Percentiles rank a stretch among this genome's conserved stretches.
phyloP scores from a whole-genome alignment of 768 basidiomycete genomes.

The Boletellus ananas region DNA sequence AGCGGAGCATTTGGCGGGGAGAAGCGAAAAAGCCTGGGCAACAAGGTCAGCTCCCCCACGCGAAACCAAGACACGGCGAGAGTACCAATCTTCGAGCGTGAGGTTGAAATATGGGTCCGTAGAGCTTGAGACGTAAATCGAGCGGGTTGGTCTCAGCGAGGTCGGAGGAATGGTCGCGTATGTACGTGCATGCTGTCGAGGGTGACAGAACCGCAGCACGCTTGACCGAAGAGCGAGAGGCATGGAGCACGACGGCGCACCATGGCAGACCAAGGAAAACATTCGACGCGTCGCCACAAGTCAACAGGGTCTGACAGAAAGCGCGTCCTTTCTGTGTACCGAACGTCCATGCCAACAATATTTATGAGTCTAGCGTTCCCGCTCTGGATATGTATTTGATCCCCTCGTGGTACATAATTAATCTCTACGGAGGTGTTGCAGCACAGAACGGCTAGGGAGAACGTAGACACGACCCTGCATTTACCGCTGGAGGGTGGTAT shows the following conservation, averaged over 20 bases:
- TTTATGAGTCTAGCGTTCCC: not conserved
- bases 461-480: not conserved
- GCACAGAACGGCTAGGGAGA: constrained; percentile 1
- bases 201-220: not conserved
- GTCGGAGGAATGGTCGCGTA: constrained; percentile 14
- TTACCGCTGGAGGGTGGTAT: constrained; percentile 81
- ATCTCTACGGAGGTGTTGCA: constrained; percentile 18
- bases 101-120: constrained; percentile 87
- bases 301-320: no score
- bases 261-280: constrained; percentile 27
- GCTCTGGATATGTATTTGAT: not conserved
- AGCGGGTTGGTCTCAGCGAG: constrained; percentile 37
- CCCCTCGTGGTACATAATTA: constrained; percentile 1
- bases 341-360: no score
- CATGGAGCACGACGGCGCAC: constrained; percentile 23
- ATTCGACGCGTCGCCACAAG: constrained; percentile 14
- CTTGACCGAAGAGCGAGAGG: not conserved
- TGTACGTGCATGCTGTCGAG: constrained; percentile 7
- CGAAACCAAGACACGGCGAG: constrained; percentile 18
- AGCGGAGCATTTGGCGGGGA: constrained; percentile 63
- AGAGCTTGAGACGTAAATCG: constrained; percentile 72
- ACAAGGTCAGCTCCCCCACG: constrained; percentile 18
- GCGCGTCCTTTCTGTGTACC: no score
- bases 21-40: constrained; percentile 73
- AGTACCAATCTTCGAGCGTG: constrained; percentile 84